Percentiles rank a stretch among this genome's conserved stretches.
Evolutionary conservation across 2,329 filamentous ascomycete species (phyloP).

Genomic region (Cyanodermella asteris): DNA sequence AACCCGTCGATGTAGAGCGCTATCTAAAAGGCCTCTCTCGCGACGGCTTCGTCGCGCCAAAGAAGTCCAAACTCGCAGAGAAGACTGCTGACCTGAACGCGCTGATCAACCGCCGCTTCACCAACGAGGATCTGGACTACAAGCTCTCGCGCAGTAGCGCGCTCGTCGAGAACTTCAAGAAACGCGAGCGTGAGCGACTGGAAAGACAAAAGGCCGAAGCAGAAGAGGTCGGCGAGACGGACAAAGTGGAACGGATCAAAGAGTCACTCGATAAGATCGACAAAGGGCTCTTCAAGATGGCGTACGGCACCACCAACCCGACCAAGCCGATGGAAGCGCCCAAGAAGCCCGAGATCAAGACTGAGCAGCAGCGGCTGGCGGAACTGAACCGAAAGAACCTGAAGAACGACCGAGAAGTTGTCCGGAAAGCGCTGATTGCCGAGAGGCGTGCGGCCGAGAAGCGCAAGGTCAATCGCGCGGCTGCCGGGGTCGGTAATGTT

Average conservation of each 20-base stretch:
- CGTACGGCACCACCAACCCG: slow-evolving; percentile 39
- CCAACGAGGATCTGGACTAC: slow-evolving; percentile 57
- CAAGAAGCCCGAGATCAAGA: slow-evolving; percentile 26
- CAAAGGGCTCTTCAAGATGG: slow-evolving; percentile 55
- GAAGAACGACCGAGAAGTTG: slow-evolving; percentile 61
- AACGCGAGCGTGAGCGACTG: slow-evolving; percentile 4
- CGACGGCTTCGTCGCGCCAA: slow-evolving; percentile 52
- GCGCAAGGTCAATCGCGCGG: slow-evolving; percentile 36
- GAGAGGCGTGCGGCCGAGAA: too few species aligned
- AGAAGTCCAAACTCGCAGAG: too few species aligned
- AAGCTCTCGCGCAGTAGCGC: slow-evolving; percentile 55
- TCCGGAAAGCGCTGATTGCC: slow-evolving; percentile 73
- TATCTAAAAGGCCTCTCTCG: slow-evolving; percentile 55
- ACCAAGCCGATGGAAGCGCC: too few species aligned
- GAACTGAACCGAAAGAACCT: slow-evolving; percentile 71
- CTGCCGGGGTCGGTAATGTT: too few species aligned
- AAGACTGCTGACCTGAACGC: slow-evolving; percentile 67
- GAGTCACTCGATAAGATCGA: too few species aligned
- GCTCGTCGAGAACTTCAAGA: slow-evolving; percentile 5
- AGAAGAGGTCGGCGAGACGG: slow-evolving; percentile 35
- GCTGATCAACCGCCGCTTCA: slow-evolving; percentile 62
- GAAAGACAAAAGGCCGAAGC: too few species aligned
- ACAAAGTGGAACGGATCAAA: slow-evolving; percentile 32
- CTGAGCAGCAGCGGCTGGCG: slow-evolving; percentile 63
- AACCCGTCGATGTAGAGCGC: slow-evolving; percentile 65